Evolutionary conservation across 352 stramenopile genomes (phyloP), one percentile per base, ranked within the genome.

Genomic region (Blastocystis sp.): DNA sequence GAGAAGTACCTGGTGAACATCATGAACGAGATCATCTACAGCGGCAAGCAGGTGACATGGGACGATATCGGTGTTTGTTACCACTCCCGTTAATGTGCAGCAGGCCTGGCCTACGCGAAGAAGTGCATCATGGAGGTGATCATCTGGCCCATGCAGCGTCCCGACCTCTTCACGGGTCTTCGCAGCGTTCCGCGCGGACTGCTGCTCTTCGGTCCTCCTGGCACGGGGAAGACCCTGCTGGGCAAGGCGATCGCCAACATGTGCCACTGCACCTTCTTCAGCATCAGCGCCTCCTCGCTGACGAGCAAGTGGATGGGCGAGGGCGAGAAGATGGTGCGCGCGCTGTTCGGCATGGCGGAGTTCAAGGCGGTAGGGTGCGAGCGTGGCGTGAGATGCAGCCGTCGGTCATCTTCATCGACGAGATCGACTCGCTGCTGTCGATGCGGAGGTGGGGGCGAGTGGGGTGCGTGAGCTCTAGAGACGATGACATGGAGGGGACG

Each of bases 241-340:
- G 97, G 96, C 61, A 99, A 99, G 91, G 97, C 97, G 0, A 99
- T 99, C 90, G 97, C 97, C 20, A 96, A 96, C 90, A 94, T 98
- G 91, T 98, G 93, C 53, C 94, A 95, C 18, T 97, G 97, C 3
- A 98, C 96, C 0, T 99, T 99, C 89, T 99, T 99, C 92, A 98
- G 93, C 73, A 99, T 99, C 87, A 98, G 96, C 3, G 96, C 96
- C 53, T 99, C 96, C 64, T 98, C 96, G 0, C 91, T 99, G 18
- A 99, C 96, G 34, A 97, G 95, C 91, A 99, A 99, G 94, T 99
- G 97, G 97, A 98, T 99, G 87, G 97, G 97, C 13, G 97, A 99
- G 92, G 96, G 96, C 69, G 96, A 99, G 91, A 98, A 98, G 84
- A 92, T 98, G 0, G 96, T 99, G 50, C 93, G 95, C 50, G 98